A percentile compares a stretch with the other conserved stretches of the same genome.
These are phyloP conservation scores for Jamesozyma spencerorum DNA, from an alignment of 805 yeast species.

Conservation along the genomic window DNA sequence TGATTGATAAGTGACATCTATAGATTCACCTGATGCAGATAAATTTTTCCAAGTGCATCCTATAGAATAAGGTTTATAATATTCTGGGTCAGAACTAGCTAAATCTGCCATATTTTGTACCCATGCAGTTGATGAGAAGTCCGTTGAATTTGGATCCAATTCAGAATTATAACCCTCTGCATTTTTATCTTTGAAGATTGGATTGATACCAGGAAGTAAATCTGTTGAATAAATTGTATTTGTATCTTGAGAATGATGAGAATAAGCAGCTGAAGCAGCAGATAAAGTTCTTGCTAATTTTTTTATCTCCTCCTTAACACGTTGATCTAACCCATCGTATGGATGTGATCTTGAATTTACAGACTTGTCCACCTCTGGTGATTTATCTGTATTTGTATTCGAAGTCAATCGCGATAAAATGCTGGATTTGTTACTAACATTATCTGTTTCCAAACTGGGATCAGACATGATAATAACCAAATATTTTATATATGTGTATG, in stretches of 20 bases:
- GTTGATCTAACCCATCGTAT: background rate
- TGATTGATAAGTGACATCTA: slow-evolving; percentile 56
- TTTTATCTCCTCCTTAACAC: slow-evolving; percentile 18
- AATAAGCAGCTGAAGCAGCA: background rate
- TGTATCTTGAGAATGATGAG: background rate
- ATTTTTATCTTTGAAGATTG: slow-evolving; percentile 7
- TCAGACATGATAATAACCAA: too few relatives aligned
- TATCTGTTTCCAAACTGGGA: too few relatives aligned
- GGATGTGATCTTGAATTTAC: too few relatives aligned
- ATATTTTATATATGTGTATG: too few relatives aligned
- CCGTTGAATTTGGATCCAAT: slow-evolving; percentile 49
- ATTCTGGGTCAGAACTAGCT: slow-evolving; percentile 46
- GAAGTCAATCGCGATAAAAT: too few relatives aligned
- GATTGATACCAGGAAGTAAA: slow-evolving; percentile 11
- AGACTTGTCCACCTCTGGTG: too few relatives aligned
- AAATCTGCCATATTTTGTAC: slow-evolving; percentile 47
- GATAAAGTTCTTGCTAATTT: slow-evolving; percentile 36
- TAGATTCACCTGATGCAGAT: slow-evolving; percentile 51
- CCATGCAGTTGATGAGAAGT: slow-evolving; percentile 55
- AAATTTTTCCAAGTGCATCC: slow-evolving; percentile 52
- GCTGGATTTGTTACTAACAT: too few relatives aligned
- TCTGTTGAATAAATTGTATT: slow-evolving; percentile 12
- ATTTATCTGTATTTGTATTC: too few relatives aligned
- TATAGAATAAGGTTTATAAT: slow-evolving; percentile 46
- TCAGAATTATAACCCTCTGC: slow-evolving; percentile 31